Evolutionary conservation across 805 yeast species (phyloP).

Genomic region (Yueomyces sp.): DNA sequence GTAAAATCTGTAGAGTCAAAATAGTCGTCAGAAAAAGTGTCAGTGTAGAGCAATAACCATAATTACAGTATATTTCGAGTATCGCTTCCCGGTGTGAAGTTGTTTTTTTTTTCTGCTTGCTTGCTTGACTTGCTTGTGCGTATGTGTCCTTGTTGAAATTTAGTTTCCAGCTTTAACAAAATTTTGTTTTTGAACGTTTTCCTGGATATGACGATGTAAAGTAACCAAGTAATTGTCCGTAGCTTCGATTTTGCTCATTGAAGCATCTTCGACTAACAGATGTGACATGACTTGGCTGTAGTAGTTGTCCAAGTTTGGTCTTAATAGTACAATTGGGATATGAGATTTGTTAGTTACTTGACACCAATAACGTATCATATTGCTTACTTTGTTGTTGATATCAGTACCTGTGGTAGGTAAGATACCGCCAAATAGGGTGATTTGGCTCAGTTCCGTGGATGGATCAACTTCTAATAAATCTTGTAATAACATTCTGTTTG

Average conservation of each 20-base stretch:
- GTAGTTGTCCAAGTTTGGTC: conserved; percentile 22
- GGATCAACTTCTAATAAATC: conserved; percentile 61
- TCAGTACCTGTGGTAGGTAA: conserved; percentile 61
- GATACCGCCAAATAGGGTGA: conserved; percentile 27
- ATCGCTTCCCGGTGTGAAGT: too few relatives aligned
- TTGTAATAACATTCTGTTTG: conserved; percentile 49
- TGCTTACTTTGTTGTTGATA: conserved; percentile 54
- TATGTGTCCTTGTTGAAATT: too few relatives aligned
- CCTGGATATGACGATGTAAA: conserved; percentile 51
- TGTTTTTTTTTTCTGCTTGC: too few relatives aligned
- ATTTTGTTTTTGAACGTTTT: conserved; percentile 35
- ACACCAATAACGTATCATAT: conserved; percentile 39
- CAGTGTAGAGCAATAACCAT: too few relatives aligned
- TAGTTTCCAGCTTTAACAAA: conserved; percentile 13
- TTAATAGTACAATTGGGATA: conserved; percentile 17
- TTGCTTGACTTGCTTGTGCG: too few relatives aligned
- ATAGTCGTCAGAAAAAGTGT: too few relatives aligned
- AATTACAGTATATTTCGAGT: too few relatives aligned
- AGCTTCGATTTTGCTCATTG: conserved; percentile 37
- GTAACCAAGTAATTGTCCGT: conserved; percentile 55
- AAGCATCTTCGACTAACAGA: conserved; percentile 61
- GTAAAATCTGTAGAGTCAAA: too few relatives aligned
- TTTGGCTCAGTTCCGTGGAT: conserved; percentile 8
- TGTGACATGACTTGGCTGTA: conserved; percentile 30
- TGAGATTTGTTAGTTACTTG: conserved; percentile 11